Evolutionary conservation across 2,329 filamentous ascomycete genomes (phyloP).

Genomic region (Neoscytalidium dimidiatum): DNA sequence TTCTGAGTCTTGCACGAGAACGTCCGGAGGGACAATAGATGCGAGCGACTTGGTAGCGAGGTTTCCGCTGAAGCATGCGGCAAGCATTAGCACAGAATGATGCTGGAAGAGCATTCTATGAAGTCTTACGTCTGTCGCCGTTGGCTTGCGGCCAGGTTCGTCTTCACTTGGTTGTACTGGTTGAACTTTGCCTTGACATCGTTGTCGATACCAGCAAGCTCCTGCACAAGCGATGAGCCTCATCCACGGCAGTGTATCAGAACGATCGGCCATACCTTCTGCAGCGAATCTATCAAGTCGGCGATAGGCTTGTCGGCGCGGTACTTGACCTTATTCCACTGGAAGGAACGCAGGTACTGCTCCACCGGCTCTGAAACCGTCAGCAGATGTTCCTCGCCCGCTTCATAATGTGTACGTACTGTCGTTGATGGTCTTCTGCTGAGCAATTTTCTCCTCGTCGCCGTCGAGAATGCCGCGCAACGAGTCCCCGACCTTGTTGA

Average conservation of each 20-base stretch:
- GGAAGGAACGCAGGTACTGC: conserved; percentile 84
- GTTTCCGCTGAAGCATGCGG: conserved; percentile 66
- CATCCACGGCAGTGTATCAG: neutral
- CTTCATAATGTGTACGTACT: conserved; percentile 59
- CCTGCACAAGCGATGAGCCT: conserved; percentile 53
- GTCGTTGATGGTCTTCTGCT: conserved; percentile 93
- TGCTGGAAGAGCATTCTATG: neutral
- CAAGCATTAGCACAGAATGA: neutral
- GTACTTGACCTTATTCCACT: conserved; percentile 98
- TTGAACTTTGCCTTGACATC: conserved; percentile 93
- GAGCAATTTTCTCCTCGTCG: conserved; percentile 76
- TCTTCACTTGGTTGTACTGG: conserved; percentile 91
- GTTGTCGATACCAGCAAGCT: conserved; percentile 88
- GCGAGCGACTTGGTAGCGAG: conserved; percentile 90
- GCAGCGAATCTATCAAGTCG: conserved; percentile 82
- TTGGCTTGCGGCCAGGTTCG: conserved; percentile 76
- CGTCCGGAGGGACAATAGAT: conserved; percentile 73
- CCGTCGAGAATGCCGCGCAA: conserved; percentile 80
- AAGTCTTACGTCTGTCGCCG: conserved; percentile 79
- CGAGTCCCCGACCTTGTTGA: conserved; percentile 85
- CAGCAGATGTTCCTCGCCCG: neutral
- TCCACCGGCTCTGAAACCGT: conserved; percentile 78
- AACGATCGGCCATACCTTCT: conserved; percentile 65
- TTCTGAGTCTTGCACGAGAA: conserved; percentile 87
- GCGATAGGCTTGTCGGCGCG: conserved; percentile 85